phyloP scores from a whole-genome alignment of 176 grass and related monocot species.

The Zea luxurians region DNA sequence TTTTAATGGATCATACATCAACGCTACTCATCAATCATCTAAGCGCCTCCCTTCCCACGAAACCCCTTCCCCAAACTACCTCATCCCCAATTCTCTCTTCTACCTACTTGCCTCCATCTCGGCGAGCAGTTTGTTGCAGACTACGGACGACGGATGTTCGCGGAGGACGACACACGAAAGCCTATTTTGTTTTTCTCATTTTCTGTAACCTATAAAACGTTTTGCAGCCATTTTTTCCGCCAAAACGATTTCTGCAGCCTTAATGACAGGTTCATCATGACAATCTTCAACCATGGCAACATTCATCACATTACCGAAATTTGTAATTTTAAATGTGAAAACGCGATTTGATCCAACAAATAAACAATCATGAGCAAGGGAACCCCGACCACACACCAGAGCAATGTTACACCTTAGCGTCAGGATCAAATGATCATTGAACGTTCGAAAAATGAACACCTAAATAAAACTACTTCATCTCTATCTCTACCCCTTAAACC shows the following conservation, averaged over 20 bases:
- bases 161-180: no score
- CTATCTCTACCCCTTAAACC: no score
- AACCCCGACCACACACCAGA: not conserved
- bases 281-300: not conserved
- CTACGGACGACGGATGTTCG: no score
- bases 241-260: not conserved
- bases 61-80: no score
- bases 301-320: not conserved
- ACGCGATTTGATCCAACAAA: not conserved
- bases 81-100: no score
- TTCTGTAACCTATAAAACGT: not conserved
- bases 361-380: not conserved
- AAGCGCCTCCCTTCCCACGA: no score
- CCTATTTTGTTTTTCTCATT: not conserved
- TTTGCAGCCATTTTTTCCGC: not conserved
- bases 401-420: not conserved
- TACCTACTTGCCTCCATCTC: no score
- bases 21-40: no score
- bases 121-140: no score
- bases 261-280: not conserved
- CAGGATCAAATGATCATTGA: not conserved
- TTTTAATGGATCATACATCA: no score
- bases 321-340: not conserved
- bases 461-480: conserved; percentile 24
- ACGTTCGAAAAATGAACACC: not conserved